Conservation (phyloP, 805 yeast genomes). For the Candida xiaguanensis region DNA sequence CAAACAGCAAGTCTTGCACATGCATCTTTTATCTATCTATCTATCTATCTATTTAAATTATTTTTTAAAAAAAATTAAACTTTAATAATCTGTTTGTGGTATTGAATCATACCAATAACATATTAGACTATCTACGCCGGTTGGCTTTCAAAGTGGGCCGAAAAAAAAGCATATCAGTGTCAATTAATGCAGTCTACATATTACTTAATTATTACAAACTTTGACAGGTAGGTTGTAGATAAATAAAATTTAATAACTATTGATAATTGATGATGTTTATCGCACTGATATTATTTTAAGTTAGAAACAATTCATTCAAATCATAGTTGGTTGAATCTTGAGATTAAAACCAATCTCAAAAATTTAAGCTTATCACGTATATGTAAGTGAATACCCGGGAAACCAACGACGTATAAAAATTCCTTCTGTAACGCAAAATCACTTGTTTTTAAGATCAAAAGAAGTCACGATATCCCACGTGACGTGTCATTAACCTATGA, state of each 20-base stretch:
- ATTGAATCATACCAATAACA: not conserved
- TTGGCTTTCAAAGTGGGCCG: not conserved
- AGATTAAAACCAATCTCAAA: too few relatives aligned
- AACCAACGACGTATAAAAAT: not conserved
- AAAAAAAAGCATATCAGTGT: not conserved
- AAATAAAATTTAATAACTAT: too few relatives aligned
- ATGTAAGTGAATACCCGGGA: not conserved
- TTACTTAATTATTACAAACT: not conserved
- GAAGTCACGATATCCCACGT: not conserved
- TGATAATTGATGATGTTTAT: too few relatives aligned
- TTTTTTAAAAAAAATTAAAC: too few relatives aligned
- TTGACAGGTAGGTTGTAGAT: not conserved
- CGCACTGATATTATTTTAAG: too few relatives aligned
- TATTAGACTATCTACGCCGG: not conserved
- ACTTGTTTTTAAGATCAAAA: not conserved
- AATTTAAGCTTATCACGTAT: not conserved
- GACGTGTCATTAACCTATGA: too few relatives aligned
- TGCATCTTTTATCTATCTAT: too few relatives aligned
- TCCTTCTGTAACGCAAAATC: not conserved
- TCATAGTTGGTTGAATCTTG: too few relatives aligned
- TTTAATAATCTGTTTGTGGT: not conserved
- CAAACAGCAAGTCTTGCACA: too few relatives aligned
- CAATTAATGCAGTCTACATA: not conserved
- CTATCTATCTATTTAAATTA: too few relatives aligned
- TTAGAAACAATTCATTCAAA: too few relatives aligned